Evolutionary conservation across 306 rosid genomes (phyloP).

Genomic region (Canavalia gladiata): DNA sequence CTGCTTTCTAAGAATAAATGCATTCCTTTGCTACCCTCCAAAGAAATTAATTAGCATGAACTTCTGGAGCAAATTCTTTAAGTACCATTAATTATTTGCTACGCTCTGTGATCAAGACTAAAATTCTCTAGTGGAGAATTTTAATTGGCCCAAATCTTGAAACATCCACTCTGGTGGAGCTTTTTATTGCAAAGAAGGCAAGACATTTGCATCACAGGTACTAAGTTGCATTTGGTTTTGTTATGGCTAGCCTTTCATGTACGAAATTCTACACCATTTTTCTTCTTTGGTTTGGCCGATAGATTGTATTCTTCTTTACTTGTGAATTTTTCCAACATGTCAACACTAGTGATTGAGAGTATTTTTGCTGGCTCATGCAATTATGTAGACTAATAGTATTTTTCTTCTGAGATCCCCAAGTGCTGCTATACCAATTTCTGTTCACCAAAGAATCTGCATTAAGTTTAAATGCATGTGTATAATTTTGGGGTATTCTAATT

Average conservation of each 20-base stretch:
- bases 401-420: constrained; percentile 10
- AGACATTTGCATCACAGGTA: constrained; percentile 40
- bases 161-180: neutral
- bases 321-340: neutral
- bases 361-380: neutral
- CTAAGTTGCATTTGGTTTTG: constrained; percentile 18
- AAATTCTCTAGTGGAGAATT: neutral
- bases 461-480: neutral
- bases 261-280: constrained; percentile 7
- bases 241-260: constrained; percentile 23
- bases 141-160: neutral
- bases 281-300: neutral
- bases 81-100: constrained; percentile 12
- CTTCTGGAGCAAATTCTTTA: constrained; percentile 9
- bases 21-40: constrained; percentile 50
- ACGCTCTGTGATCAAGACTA: constrained; percentile 7
- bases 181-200: constrained; percentile 2
- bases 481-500: constrained; percentile 22
- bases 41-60: constrained; percentile 30
- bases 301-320: constrained; percentile 5
- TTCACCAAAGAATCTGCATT: constrained; percentile 1
- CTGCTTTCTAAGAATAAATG: constrained; percentile 50
- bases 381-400: neutral
- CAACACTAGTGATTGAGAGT: neutral
- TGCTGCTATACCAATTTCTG: constrained; percentile 14